Percentiles rank a stretch among this genome's conserved stretches.
Conservation (phyloP, 768 basidiomycete species). For the Lyophyllum decastes region DNA sequence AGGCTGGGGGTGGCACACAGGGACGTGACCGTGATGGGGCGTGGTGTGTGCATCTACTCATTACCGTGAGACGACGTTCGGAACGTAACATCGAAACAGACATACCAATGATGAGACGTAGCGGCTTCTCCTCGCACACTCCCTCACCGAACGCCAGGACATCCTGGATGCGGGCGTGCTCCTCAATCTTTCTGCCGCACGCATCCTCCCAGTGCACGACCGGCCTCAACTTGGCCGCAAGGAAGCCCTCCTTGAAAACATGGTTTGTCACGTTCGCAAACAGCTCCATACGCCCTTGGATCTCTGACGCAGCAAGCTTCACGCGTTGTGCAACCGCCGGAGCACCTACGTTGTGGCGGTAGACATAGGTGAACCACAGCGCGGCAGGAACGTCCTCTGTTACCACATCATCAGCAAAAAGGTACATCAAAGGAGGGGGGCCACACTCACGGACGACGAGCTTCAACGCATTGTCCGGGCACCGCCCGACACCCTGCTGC, state of each 20-base stretch:
- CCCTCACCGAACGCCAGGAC: conserved; percentile 32
- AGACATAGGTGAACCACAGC: conserved; percentile 47
- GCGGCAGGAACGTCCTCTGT: conserved; percentile 40
- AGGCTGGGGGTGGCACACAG: not conserved
- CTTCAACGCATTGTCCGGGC: conserved; percentile 43
- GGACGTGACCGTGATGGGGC: conserved; percentile 1
- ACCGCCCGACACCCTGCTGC: conserved; percentile 39
- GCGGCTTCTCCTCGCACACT: conserved; percentile 32
- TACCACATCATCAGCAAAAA: not conserved
- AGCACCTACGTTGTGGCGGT: conserved; percentile 30
- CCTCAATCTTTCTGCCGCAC: conserved; percentile 35
- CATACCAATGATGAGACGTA: conserved; percentile 39
- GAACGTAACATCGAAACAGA: conserved; percentile 1
- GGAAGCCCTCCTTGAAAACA: conserved; percentile 42
- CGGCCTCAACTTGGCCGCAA: conserved; percentile 32
- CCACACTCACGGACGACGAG: conserved; percentile 44
- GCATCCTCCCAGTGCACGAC: conserved; percentile 42
- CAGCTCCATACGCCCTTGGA: conserved; percentile 30
- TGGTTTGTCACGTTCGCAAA: conserved; percentile 51
- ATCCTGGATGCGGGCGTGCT: conserved; percentile 24
- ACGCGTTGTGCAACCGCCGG: conserved; percentile 43
- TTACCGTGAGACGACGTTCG: not conserved
- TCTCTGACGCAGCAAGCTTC: conserved; percentile 33
- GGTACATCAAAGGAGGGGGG: not conserved
- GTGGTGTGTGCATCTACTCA: conserved; percentile 10